Conservation (phyloP, 176 grass and related monocot species). For the Elaeis guineensis region DNA sequence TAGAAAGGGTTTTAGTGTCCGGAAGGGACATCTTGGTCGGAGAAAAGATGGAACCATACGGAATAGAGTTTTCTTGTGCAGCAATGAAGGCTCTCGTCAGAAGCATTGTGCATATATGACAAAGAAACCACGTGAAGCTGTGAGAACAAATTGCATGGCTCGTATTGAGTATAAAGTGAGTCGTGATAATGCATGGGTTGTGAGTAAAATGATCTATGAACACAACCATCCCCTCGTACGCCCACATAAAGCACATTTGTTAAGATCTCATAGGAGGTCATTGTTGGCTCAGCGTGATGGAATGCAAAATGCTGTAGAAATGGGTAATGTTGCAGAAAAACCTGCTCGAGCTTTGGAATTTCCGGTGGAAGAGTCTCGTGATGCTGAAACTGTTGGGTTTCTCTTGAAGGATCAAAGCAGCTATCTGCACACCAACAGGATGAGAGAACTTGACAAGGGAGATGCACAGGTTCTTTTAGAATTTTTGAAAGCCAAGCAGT, state of each 20-base stretch:
- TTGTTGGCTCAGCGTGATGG: slow-evolving; percentile 17
- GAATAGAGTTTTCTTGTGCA: slow-evolving; percentile 44
- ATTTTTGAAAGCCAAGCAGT: slow-evolving; percentile 40
- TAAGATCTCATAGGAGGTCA: slow-evolving; percentile 26
- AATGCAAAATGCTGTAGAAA: neutral
- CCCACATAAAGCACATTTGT: slow-evolving; percentile 28
- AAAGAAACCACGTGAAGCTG: slow-evolving; percentile 29
- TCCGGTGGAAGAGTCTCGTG: slow-evolving; percentile 23
- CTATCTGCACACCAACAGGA: slow-evolving; percentile 37
- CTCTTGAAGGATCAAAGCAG: slow-evolving; percentile 32
- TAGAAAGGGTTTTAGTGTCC: slow-evolving; percentile 46
- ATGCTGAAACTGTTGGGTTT: slow-evolving; percentile 37
- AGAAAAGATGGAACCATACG: slow-evolving; percentile 43
- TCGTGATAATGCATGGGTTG: slow-evolving; percentile 29
- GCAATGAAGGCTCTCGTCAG: slow-evolving; percentile 50
- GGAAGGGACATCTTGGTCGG: slow-evolving; percentile 48
- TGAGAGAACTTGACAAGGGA: slow-evolving; percentile 35
- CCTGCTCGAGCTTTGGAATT: slow-evolving; percentile 21
- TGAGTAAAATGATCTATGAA: slow-evolving; percentile 38
- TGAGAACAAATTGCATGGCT: slow-evolving; percentile 47
- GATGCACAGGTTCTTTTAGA: slow-evolving; percentile 43
- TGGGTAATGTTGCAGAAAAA: slow-evolving; percentile 1
- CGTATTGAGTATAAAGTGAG: slow-evolving; percentile 37
- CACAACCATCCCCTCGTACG: slow-evolving; percentile 41
- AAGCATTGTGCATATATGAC: slow-evolving; percentile 35